Conservation (phyloP, 805 yeast species). For the Ogataea kodamae region DNA sequence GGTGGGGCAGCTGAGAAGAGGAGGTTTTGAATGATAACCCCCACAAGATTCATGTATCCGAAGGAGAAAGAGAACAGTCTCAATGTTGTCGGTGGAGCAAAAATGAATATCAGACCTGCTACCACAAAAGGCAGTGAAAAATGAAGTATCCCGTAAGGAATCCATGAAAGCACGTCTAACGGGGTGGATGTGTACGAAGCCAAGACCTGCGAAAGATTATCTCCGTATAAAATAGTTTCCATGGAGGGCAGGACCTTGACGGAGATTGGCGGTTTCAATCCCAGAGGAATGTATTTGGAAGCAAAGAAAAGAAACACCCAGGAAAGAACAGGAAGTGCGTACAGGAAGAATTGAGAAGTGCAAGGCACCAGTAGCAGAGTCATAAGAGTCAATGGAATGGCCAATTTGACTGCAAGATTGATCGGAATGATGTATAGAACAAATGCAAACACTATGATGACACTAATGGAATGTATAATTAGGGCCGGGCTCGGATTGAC, state of each 20-base stretch:
- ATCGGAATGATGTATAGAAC: constrained; percentile 26
- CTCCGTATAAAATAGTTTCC: constrained; percentile 92
- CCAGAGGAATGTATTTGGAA: constrained; percentile 68
- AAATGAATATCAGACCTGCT: constrained; percentile 71
- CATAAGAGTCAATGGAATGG: constrained; percentile 11
- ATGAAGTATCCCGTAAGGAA: constrained; percentile 91
- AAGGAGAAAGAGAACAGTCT: constrained; percentile 87
- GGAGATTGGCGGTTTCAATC: constrained; percentile 77
- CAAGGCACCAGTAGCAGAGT: constrained; percentile 57
- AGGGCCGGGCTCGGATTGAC: constrained; percentile 6
- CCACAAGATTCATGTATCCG: constrained; percentile 88
- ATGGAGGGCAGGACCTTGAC: constrained; percentile 90
- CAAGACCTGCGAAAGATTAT: constrained; percentile 78
- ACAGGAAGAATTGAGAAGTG: constrained; percentile 79
- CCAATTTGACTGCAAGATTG: constrained; percentile 15
- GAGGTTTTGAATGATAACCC: constrained; percentile 73
- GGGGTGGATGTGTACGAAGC: constrained; percentile 67
- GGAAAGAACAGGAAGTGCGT: constrained; percentile 77
- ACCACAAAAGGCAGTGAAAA: constrained; percentile 88
- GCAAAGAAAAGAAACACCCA: constrained; percentile 86
- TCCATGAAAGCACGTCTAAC: constrained; percentile 84
- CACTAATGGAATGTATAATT: constrained; percentile 19
- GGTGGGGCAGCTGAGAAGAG: constrained; percentile 95
- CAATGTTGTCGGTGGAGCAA: constrained; percentile 87
- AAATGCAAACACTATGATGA: constrained; percentile 21